phyloP scores from a whole-genome alignment of 331 rosid genomes.

The Rhamnella rubrinervis region DNA sequence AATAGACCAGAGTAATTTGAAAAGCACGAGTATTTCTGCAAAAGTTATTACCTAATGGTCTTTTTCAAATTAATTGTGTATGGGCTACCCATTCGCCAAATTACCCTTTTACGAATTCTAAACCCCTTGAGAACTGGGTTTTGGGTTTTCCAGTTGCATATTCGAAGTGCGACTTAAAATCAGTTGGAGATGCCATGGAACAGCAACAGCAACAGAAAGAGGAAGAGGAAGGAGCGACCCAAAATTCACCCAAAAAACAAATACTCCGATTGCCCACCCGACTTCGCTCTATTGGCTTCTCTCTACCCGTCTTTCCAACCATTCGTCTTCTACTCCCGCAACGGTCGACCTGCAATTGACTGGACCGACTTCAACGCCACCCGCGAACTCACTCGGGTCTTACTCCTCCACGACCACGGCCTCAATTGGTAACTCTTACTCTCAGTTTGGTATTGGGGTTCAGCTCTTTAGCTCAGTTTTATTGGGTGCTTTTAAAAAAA shows the following conservation, averaged over 20 bases:
- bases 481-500: background rate
- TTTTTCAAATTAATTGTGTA: too few relatives aligned
- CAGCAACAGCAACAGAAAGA: slow-evolving; percentile 48
- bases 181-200: slow-evolving; percentile 31
- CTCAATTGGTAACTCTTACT: slow-evolving; percentile 52
- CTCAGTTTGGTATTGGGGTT: background rate
- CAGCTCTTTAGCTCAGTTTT: background rate
- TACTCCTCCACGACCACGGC: slow-evolving; percentile 68
- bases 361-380: slow-evolving; percentile 91
- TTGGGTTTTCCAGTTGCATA: too few relatives aligned
- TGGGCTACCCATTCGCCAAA: too few relatives aligned
- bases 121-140: too few relatives aligned
- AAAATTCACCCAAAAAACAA: slow-evolving; percentile 64
- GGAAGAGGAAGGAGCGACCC: slow-evolving; percentile 34
- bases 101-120: too few relatives aligned
- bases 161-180: background rate
- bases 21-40: too few relatives aligned
- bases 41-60: too few relatives aligned
- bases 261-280: slow-evolving; percentile 70
- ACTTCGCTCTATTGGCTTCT: slow-evolving; percentile 65
- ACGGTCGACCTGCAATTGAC: slow-evolving; percentile 48
- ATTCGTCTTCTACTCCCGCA: slow-evolving; percentile 32
- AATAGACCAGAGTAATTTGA: too few relatives aligned
- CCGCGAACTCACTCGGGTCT: slow-evolving; percentile 70
- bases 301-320: slow-evolving; percentile 71